Conservation (phyloP, 2,329 filamentous ascomycete species). For the Alternaria brassicae region DNA sequence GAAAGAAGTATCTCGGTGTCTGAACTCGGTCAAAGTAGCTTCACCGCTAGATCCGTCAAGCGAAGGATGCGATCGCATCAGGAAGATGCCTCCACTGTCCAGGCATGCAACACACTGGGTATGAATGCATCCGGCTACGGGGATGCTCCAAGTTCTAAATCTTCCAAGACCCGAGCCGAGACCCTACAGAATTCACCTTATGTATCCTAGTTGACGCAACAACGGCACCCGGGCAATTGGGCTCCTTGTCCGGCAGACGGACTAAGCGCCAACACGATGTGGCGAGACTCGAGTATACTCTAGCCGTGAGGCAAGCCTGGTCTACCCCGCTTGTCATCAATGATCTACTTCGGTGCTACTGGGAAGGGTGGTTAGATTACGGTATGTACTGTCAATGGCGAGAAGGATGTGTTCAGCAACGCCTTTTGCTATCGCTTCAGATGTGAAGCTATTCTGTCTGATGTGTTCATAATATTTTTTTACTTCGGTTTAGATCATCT, state of each 20-base stretch:
- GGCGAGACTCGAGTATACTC: conserved; percentile 12
- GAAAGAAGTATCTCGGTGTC: conserved; percentile 15
- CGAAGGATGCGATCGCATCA: conserved; percentile 22
- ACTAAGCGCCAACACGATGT: conserved; percentile 2
- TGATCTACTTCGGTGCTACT: neutral
- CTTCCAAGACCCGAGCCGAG: neutral
- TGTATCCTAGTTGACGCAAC: conserved; percentile 6
- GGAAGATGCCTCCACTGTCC: conserved; percentile 32
- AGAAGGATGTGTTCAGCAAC: neutral
- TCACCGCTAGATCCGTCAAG: conserved; percentile 20
- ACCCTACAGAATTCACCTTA: conserved; percentile 1
- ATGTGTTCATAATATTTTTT: neutral
- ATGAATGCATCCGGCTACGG: conserved; percentile 21
- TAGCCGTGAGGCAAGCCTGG: conserved; percentile 9
- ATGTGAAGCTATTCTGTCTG: conserved; percentile 3
- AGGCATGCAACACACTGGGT: conserved; percentile 19
- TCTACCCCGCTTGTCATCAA: conserved; percentile 18
- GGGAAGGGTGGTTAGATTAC: neutral
- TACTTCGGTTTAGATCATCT: neutral
- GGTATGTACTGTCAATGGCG: neutral
- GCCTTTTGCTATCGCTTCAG: neutral
- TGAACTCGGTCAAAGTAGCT: conserved; percentile 11
- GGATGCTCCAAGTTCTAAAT: conserved; percentile 6
- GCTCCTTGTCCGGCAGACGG: conserved; percentile 6
- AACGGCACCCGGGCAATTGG: conserved; percentile 1